These are phyloP conservation scores for Myriosclerotinia curreyana DNA, from an alignment of 2,329 filamentous ascomycete species.

Conservation along the genomic window DNA sequence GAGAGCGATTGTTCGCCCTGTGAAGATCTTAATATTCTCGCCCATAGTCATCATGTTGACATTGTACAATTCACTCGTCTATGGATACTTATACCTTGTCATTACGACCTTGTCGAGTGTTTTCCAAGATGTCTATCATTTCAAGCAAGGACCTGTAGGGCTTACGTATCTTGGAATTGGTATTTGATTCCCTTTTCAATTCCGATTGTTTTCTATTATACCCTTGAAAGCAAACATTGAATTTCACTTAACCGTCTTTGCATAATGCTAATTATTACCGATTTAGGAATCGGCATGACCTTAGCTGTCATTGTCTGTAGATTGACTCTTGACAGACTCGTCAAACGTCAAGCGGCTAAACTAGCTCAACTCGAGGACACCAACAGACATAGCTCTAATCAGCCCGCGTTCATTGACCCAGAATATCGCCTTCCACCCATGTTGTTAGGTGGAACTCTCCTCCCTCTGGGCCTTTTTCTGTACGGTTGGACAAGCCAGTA, in stretches of 20 bases:
- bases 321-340: background rate
- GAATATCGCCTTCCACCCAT: slow-evolving; percentile 45
- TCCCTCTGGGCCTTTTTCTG: slow-evolving; percentile 47
- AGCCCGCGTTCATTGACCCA: slow-evolving; percentile 28
- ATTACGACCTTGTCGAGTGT: background rate
- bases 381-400: no score
- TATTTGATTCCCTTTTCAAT: background rate
- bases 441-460: slow-evolving; percentile 37
- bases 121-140: background rate
- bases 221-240: no score
- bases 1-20: background rate
- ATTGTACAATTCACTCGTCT: background rate
- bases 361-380: background rate
- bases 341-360: background rate
- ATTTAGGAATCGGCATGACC: background rate
- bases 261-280: no score
- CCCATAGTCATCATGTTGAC: background rate
- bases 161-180: background rate
- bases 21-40: background rate
- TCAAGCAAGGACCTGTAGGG: background rate
- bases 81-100: background rate
- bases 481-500: slow-evolving; percentile 45
- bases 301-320: background rate
- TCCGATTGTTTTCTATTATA: no score
- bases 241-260: no score